A percentile compares a stretch with the other conserved stretches of the same genome.
Evolutionary conservation across 768 basidiomycete species (phyloP).

Genomic region (Tephrocybe sp.): DNA sequence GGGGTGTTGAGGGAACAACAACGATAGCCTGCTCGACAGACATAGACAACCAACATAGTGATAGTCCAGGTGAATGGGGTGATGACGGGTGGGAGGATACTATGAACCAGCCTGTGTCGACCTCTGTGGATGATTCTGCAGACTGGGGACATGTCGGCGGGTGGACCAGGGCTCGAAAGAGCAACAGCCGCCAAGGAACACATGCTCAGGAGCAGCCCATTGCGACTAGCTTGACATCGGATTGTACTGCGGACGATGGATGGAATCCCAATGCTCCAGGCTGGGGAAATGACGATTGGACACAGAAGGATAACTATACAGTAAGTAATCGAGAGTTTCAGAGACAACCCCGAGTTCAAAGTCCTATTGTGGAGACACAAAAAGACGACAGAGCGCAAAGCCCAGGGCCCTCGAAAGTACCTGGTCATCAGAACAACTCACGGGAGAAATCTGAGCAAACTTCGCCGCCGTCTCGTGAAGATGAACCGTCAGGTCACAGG

Average conservation of each 20-base stretch:
- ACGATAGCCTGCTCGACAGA: too few species aligned
- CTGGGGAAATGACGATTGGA: slow-evolving; percentile 5
- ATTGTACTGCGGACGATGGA: slow-evolving; percentile 2
- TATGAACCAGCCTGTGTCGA: too few species aligned
- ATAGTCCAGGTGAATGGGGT: too few species aligned
- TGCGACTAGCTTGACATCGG: background rate
- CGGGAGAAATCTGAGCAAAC: background rate
- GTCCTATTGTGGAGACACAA: too few species aligned
- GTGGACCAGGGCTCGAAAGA: background rate
- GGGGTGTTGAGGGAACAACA: too few species aligned
- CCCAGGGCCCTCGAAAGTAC: too few species aligned
- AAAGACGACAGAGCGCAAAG: too few species aligned
- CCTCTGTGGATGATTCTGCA: background rate
- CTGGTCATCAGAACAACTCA: too few species aligned
- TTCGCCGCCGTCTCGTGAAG: background rate
- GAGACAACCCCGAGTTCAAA: background rate
- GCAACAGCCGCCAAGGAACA: background rate
- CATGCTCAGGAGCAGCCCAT: background rate
- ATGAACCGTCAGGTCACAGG: background rate
- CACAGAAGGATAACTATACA: background rate
- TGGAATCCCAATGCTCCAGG: slow-evolving; percentile 7
- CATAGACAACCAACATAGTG: too few species aligned
- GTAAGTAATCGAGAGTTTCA: background rate
- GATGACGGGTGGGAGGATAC: too few species aligned
- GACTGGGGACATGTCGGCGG: slow-evolving; percentile 7